Evolutionary conservation across 805 yeast species (phyloP).

Genomic region (Starmerella asiatica): DNA sequence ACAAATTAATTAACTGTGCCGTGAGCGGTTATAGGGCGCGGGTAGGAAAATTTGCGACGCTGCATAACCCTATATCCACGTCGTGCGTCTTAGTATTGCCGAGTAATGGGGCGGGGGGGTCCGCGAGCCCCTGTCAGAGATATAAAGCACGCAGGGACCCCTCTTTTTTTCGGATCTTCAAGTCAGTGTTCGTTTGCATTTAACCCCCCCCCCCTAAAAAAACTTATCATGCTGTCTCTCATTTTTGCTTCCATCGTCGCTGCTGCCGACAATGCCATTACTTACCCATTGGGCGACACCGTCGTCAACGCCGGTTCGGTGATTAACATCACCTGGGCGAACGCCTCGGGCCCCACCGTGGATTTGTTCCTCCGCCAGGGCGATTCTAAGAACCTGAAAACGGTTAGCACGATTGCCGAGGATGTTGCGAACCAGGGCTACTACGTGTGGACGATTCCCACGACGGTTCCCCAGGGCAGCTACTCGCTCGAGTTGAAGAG

Average conservation of each 20-base stretch:
- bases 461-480: constrained; percentile 22
- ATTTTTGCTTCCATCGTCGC: constrained; percentile 13
- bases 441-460: constrained; percentile 29
- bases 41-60: too few species aligned
- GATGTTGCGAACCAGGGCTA: constrained; percentile 28
- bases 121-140: neutral
- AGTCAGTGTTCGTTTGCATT: too few species aligned
- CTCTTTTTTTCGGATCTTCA: neutral
- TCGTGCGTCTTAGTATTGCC: too few species aligned
- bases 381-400: constrained; percentile 23
- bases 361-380: constrained; percentile 26
- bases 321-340: constrained; percentile 25
- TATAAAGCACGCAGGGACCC: neutral
- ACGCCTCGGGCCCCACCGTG: constrained; percentile 25
- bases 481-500: constrained; percentile 26
- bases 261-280: constrained; percentile 25
- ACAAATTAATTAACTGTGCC: too few species aligned
- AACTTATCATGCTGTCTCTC: constrained; percentile 2
- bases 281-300: constrained; percentile 23
- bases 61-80: too few species aligned
- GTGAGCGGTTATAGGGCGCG: too few species aligned
- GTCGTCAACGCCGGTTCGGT: constrained; percentile 24
- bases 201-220: too few species aligned
- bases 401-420: constrained; percentile 27
- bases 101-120: neutral